These are phyloP conservation scores for Chlorella sorokiniana DNA, from an alignment of 139 green algal genomes.

Conservation along the genomic window DNA sequence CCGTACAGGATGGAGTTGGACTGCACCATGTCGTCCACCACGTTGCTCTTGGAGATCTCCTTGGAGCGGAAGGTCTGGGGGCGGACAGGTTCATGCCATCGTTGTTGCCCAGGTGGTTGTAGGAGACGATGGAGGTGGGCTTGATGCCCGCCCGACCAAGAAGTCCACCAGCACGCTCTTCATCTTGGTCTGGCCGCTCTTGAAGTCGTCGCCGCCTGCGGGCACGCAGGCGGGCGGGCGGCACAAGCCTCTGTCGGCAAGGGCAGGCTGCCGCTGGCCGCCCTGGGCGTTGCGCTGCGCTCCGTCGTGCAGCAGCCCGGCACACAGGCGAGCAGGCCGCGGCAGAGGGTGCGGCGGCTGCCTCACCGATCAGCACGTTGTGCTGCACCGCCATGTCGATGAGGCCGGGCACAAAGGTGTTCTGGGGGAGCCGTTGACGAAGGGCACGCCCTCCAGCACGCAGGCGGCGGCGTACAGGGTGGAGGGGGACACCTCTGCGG, in stretches of 20 bases:
- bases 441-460: slow-evolving; percentile 93
- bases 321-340: neutral
- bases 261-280: neutral
- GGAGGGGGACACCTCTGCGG: slow-evolving; percentile 90
- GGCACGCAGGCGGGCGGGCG: neutral
- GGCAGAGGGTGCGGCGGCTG: too few species aligned
- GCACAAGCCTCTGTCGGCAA: neutral
- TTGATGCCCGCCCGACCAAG: slow-evolving; percentile 98
- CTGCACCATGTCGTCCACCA: slow-evolving; percentile 99
- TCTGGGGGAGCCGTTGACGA: slow-evolving; percentile 99
- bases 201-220: slow-evolving; percentile 96
- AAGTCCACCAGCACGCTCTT: slow-evolving; percentile 98
- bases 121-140: slow-evolving; percentile 96
- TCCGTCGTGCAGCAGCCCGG: neutral
- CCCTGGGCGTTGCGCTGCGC: too few species aligned
- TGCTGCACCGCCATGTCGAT: slow-evolving; percentile 80
- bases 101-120: slow-evolving; percentile 99
- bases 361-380: slow-evolving; percentile 86
- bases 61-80: slow-evolving; percentile 92
- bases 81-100: slow-evolving; percentile 97
- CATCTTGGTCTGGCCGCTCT: slow-evolving; percentile 97
- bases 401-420: slow-evolving; percentile 94
- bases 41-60: slow-evolving; percentile 98
- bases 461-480: slow-evolving; percentile 94
- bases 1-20: slow-evolving; percentile 94